Base-by-base conservation (phyloP, 352 stramenopile genomes). In the Globisporangium middletonii region DNA sequence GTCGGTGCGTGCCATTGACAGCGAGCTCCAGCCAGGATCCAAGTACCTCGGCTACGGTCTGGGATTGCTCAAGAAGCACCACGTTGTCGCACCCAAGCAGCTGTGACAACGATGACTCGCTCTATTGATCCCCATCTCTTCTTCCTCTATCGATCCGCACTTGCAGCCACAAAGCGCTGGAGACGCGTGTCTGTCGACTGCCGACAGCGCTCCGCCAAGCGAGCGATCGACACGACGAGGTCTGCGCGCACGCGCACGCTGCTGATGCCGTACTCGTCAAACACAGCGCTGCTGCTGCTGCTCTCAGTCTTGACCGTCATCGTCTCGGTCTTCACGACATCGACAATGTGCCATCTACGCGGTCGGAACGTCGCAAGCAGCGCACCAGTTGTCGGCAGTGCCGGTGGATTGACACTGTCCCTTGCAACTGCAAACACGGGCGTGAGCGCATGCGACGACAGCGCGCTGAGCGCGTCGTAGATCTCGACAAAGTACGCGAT, bases 1-100 rank as follows among this genome's bases (percentile, higher is more conserved):
- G 30, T 53, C 35, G 7, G 41, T 64, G 2, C 1, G 23, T 50
- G 38, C 13, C 43, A 2, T 50, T 67, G 33, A n/a, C 57, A 88
- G 71, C 43, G 76, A 79, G 58, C 57, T 69, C 16, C 62, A 69
- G 13, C 37, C 67, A 13, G 81, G 81, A 0, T 91, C 80, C 15
- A 91, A 90, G 50, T 93, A 89, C 55, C 60, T 93, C 7, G 79
- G 80, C 16, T 75, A 90, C 43, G 80, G 80, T 6, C 72, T 93
- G 8, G 83, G 83, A 9, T 57, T 91, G 51, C 67, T 93, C n/a
- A 90, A 90, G 68, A 86, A 76, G 50, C 65, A 90, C 63, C 77
- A 89, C 63, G 73, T 88, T 41, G 71, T 86, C 8, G 59, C 62
- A 8, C 59, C 65, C 12, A 77, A 69, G 28, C 72, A 79, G 19